These are phyloP conservation scores for Xerocomellus chrysenteron DNA, from an alignment of 768 basidiomycete species.

Conservation along the genomic window DNA sequence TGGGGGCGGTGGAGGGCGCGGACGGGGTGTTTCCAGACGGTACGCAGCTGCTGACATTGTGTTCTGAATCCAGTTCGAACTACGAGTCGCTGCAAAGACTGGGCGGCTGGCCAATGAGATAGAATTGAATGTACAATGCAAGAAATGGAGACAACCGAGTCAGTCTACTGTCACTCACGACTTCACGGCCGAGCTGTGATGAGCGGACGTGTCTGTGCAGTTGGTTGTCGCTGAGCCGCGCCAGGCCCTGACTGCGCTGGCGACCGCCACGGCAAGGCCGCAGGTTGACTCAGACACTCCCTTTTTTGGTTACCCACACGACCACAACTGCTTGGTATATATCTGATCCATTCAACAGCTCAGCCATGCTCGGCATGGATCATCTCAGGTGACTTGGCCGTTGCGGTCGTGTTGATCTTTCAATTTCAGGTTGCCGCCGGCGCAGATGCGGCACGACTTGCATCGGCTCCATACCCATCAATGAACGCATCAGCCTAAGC, in stretches of 20 bases:
- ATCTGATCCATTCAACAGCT: background rate
- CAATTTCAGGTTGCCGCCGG: background rate
- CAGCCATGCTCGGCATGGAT: background rate
- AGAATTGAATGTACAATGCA: slow-evolving; percentile 17
- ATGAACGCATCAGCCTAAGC: background rate
- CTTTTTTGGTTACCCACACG: slow-evolving; percentile 20
- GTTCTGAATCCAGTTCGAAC: slow-evolving; percentile 38
- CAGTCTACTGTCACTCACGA: slow-evolving; percentile 5
- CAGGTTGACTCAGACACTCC: slow-evolving; percentile 14
- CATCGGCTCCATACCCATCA: background rate
- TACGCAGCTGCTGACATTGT: slow-evolving; percentile 63
- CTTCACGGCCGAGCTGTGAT: slow-evolving; percentile 4
- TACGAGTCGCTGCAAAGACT: background rate
- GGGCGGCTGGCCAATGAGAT: slow-evolving; percentile 17
- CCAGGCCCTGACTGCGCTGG: slow-evolving; percentile 31
- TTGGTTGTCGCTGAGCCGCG: slow-evolving; percentile 28
- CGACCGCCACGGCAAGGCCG: slow-evolving; percentile 23
- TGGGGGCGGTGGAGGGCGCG: slow-evolving; percentile 58
- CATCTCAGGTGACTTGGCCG: background rate
- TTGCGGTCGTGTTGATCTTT: background rate
- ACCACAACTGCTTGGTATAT: background rate
- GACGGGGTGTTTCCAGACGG: slow-evolving; percentile 61
- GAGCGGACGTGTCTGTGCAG: slow-evolving; percentile 11
- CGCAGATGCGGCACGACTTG: background rate
- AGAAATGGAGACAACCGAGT: slow-evolving; percentile 14